These are phyloP conservation scores for Luvunga scandens DNA, from an alignment of 345 rosid genomes.

Conservation along the genomic window DNA sequence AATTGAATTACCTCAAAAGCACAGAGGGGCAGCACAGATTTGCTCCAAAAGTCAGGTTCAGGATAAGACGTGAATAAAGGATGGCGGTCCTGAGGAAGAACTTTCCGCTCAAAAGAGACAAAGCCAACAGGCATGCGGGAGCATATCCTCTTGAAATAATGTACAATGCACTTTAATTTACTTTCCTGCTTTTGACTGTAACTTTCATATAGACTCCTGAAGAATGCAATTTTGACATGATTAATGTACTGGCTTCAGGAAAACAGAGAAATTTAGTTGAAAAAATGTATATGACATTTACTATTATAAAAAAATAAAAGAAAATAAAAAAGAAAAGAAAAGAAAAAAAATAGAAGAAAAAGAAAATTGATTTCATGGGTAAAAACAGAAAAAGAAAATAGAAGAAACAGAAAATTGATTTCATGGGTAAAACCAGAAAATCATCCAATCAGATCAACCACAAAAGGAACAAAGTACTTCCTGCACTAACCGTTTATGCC, in stretches of 20 bases:
- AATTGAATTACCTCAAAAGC: constrained; percentile 55
- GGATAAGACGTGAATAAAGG: constrained; percentile 39
- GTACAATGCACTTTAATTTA: constrained; percentile 71
- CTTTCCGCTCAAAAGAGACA: constrained; percentile 86
- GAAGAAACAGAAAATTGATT: background rate
- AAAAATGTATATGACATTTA: background rate
- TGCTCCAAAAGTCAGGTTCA: constrained; percentile 61
- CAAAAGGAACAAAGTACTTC: background rate
- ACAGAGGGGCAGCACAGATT: constrained; percentile 61
- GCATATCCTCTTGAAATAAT: constrained; percentile 80
- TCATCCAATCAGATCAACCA: background rate
- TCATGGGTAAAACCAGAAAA: background rate
- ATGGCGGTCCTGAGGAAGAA: constrained; percentile 48
- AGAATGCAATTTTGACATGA: constrained; percentile 14
- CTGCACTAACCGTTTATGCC: background rate
- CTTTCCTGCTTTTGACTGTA: constrained; percentile 66
- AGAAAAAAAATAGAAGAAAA: no score
- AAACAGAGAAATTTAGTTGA: constrained; percentile 4
- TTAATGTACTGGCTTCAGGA: background rate
- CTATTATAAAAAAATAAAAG: background rate
- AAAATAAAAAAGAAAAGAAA: background rate
- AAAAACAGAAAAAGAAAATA: background rate
- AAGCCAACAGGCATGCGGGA: constrained; percentile 53
- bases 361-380: background rate
- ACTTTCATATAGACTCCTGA: constrained; percentile 65